Evolutionary conservation across 2,329 filamentous ascomycete species (phyloP), one percentile per base, ranked within the genome.

Genomic region (Colletotrichum tropicale): DNA sequence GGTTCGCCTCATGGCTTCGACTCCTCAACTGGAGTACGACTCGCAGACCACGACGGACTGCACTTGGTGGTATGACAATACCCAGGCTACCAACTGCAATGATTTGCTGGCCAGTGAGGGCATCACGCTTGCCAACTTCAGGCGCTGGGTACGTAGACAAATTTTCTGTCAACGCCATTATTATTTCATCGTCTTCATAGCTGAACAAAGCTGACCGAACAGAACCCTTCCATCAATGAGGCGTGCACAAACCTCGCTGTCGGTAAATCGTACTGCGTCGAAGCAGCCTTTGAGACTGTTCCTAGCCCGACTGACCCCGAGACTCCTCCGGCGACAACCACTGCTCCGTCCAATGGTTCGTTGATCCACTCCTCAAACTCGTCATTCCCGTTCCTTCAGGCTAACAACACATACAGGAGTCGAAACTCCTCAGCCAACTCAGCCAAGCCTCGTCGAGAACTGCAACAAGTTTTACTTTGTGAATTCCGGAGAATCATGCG

Each of bases 161-260:
- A 38, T 0, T 38, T 16, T 12, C 38, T 0, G 38, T 18, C 18
- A 10, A 43, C 18, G 38, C 38, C 0, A 0, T n/a, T n/a, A 1
- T 48, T 48, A 0, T 12, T 48, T 48, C 38, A n/a, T 48, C 0
- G 38, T n/a, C 38, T 48, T n/a, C 18, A 18, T 48, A 6, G 16
- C 38, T 48, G 18, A 48, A n/a, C 6, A 48, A n/a, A n/a, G 18
- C 38, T 48, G 18, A 48, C 38, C 16, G 18, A 48, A 48, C 6
- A 48, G 38, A 48, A 48, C 18, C 38, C 38, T n/a, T 48, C 38
- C 9, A 48, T n/a, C 38, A 48, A 48, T n/a, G 38, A 48, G 38
- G 38, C 9, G 9, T 48, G 38, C 38, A 48, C 18, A 48, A 48
- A 48, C 38, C 18, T 48, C 18, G 38, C 38, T 12, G 38, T n/a